Percentiles rank a stretch among this genome's conserved stretches.
phyloP scores from a whole-genome alignment of 495 filamentous ascomycete genomes.

The Chaetomium cochliodes region DNA sequence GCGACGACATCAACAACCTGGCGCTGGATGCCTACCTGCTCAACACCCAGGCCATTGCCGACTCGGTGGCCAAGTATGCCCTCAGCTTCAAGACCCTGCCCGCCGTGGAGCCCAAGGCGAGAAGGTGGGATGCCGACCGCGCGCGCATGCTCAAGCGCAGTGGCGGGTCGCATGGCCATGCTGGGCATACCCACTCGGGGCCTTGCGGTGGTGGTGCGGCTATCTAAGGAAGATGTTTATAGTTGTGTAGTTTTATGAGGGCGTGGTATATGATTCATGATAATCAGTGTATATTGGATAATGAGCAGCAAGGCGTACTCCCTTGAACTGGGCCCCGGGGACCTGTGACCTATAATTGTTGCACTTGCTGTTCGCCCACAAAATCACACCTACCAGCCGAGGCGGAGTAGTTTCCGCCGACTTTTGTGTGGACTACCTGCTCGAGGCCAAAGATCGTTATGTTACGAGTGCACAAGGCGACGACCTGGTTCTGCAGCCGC shows the following conservation, averaged over 20 bases:
- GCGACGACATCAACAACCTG: conserved; percentile 61
- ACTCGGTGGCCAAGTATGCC: conserved; percentile 62
- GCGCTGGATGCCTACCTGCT: conserved; percentile 58
- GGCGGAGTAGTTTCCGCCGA: too few relatives aligned
- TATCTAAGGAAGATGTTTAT: conserved; percentile 2
- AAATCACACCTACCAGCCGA: too few relatives aligned
- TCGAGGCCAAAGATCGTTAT: too few relatives aligned
- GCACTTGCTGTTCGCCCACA: too few relatives aligned
- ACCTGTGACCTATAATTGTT: too few relatives aligned
- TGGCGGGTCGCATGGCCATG: conserved; percentile 15
- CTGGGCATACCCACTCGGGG: conserved; percentile 13
- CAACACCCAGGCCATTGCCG: conserved; percentile 62
- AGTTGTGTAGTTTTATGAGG: neutral
- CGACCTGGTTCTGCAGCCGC: too few relatives aligned
- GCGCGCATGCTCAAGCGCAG: conserved; percentile 20
- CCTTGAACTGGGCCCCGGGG: too few relatives aligned
- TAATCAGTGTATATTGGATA: too few relatives aligned
- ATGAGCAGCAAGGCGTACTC: too few relatives aligned
- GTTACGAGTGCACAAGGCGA: too few relatives aligned
- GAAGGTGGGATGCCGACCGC: conserved; percentile 24
- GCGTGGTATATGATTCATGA: too few relatives aligned
- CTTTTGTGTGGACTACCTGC: too few relatives aligned
- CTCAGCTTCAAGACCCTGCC: conserved; percentile 45
- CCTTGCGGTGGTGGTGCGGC: conserved; percentile 24
- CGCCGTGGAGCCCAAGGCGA: conserved; percentile 3